phyloP scores from a whole-genome alignment of 352 stramenopile species.

The Labyrinthula sp. region DNA sequence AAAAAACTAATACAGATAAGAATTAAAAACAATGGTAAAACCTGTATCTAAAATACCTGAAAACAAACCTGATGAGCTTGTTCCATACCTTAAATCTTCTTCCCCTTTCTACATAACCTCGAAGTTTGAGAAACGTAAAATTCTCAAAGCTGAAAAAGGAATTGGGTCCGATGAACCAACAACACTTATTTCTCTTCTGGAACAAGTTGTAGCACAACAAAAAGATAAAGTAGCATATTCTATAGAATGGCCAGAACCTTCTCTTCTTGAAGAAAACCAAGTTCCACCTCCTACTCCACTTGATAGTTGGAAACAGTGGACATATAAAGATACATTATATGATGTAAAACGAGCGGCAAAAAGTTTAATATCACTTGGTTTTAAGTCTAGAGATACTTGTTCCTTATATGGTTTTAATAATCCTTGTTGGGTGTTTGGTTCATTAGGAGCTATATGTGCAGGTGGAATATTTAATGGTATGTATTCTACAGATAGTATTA shows the following conservation, averaged over 20 bases:
- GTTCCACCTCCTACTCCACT: constrained; percentile 12
- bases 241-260: constrained; percentile 9
- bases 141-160: too few relatives aligned
- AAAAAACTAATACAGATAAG: too few relatives aligned
- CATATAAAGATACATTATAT: constrained; percentile 37
- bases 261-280: constrained; percentile 2
- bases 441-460: constrained; percentile 70
- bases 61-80: too few relatives aligned
- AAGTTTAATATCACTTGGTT: constrained; percentile 44
- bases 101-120: too few relatives aligned
- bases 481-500: constrained; percentile 77
- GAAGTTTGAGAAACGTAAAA: too few relatives aligned
- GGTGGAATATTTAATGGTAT: constrained; percentile 71
- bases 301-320: constrained; percentile 20
- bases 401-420: constrained; percentile 69
- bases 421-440: constrained; percentile 69
- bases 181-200: too few relatives aligned
- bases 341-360: constrained; percentile 52
- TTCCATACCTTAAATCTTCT: too few relatives aligned
- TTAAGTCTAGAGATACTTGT: constrained; percentile 50
- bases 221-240: constrained; percentile 1
- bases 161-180: too few relatives aligned
- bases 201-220: too few relatives aligned
- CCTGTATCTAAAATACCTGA: too few relatives aligned
- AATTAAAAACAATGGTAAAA: too few relatives aligned